Percentiles rank a stretch among this genome's conserved stretches.
These are phyloP conservation scores for Boletus subparvulus DNA, from an alignment of 768 basidiomycete genomes.

Conservation along the genomic window DNA sequence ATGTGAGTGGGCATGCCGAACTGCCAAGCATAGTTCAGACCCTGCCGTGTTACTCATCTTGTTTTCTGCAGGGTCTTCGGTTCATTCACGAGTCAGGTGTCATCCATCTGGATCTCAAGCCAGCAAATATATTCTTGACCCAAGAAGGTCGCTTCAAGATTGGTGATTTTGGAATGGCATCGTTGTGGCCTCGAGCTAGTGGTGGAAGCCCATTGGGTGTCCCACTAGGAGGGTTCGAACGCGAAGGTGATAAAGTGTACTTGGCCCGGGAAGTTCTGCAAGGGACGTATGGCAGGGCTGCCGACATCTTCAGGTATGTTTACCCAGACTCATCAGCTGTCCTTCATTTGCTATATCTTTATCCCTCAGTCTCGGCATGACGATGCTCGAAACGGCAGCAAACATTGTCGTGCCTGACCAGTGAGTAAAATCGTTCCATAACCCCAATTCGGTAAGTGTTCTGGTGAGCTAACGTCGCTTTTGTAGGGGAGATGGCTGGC, in stretches of 20 bases:
- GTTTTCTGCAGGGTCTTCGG: constrained; percentile 60
- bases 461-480: constrained; percentile 15
- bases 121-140: constrained; percentile 94
- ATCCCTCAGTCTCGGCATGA: constrained; percentile 81
- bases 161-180: constrained; percentile 99
- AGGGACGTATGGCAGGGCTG: constrained; percentile 88
- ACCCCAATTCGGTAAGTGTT: not conserved
- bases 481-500: constrained; percentile 89
- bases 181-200: constrained; percentile 72
- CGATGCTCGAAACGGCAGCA: constrained; percentile 90
- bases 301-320: constrained; percentile 94
- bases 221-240: constrained; percentile 63
- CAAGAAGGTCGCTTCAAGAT: constrained; percentile 88
- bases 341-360: constrained; percentile 10
- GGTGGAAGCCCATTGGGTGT: constrained; percentile 38
- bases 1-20: constrained; percentile 52
- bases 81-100: constrained; percentile 89
- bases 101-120: constrained; percentile 96
- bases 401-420: constrained; percentile 98
- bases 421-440: constrained; percentile 49
- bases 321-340: not conserved
- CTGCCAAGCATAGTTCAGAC: constrained; percentile 26
- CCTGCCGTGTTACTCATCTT: constrained; percentile 28
- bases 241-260: constrained; percentile 97
- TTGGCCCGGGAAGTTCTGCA: constrained; percentile 94